Percentiles rank a stretch among this genome's conserved stretches.
Evolutionary conservation across 306 rosid genomes (phyloP).

Genomic region (Corylus americana): DNA sequence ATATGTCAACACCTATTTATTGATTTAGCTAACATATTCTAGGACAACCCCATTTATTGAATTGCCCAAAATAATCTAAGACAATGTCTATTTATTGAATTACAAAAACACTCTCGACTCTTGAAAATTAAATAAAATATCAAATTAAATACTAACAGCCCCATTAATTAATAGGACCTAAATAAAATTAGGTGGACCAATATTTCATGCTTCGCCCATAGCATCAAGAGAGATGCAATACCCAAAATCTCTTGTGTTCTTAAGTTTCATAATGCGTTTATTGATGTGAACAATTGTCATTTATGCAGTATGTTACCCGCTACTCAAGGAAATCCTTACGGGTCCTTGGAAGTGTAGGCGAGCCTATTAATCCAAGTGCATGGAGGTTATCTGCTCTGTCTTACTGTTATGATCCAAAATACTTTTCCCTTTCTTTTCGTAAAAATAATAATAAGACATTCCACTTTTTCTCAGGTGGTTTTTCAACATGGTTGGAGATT

Average conservation of each 20-base stretch:
- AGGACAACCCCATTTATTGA: too few relatives aligned
- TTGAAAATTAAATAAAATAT: too few relatives aligned
- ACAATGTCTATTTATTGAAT: too few relatives aligned
- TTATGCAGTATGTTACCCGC: slow-evolving; percentile 78
- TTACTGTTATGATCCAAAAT: slow-evolving; percentile 9
- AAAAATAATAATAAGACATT: slow-evolving; percentile 9
- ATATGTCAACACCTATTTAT: too few relatives aligned
- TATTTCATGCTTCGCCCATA: too few relatives aligned
- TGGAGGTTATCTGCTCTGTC: slow-evolving; percentile 66
- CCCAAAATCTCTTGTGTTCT: slow-evolving; percentile 9
- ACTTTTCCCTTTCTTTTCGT: not conserved
- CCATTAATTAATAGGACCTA: too few relatives aligned
- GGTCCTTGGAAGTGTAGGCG: slow-evolving; percentile 95
- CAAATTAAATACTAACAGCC: too few relatives aligned
- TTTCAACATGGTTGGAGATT: slow-evolving; percentile 88
- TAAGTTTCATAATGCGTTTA: slow-evolving; percentile 11
- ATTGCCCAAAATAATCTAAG: too few relatives aligned
- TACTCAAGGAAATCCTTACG: slow-evolving; percentile 88
- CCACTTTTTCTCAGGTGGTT: slow-evolving; percentile 70
- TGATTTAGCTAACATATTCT: too few relatives aligned
- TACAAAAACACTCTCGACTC: too few relatives aligned
- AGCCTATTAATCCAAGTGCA: slow-evolving; percentile 99
- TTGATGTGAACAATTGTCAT: slow-evolving; percentile 7
- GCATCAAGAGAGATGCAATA: not conserved
- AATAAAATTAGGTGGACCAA: too few relatives aligned